Percentiles rank a stretch among this genome's conserved stretches.
phyloP scores from a whole-genome alignment of 345 rosid genomes.

The Citrus medica region DNA sequence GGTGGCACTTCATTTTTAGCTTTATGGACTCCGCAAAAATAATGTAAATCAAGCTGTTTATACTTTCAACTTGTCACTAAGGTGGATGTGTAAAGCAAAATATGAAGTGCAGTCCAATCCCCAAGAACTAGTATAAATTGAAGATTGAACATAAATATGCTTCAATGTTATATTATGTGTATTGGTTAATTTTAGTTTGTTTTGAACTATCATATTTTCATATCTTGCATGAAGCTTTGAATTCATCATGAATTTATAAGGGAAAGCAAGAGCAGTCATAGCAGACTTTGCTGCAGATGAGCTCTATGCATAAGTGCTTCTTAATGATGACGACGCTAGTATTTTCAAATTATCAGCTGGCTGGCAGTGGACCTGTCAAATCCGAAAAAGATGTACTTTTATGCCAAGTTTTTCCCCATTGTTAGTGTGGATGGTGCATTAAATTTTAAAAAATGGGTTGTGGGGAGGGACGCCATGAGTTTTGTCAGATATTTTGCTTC shows the following conservation, averaged over 20 bases:
- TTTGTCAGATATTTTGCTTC: not conserved
- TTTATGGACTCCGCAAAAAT: not conserved
- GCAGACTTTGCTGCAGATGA: not conserved
- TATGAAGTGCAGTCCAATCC: slow-evolving; percentile 14
- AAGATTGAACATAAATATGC: not conserved
- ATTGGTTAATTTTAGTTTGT: not conserved
- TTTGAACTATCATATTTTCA: not conserved
- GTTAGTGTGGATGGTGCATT: too few species aligned
- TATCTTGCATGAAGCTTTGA: not conserved
- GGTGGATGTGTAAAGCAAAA: slow-evolving; percentile 19
- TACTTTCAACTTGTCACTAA: not conserved
- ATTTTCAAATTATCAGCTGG: not conserved
- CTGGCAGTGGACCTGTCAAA: not conserved
- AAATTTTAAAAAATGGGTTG: too few species aligned
- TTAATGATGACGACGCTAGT: not conserved
- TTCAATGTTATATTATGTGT: not conserved
- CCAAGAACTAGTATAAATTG: not conserved
- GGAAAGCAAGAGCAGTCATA: not conserved
- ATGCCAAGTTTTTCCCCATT: not conserved
- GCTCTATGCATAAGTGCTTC: not conserved
- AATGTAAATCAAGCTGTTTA: slow-evolving; percentile 15
- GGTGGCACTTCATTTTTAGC: slow-evolving; percentile 24
- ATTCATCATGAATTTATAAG: not conserved
- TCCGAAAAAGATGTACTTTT: not conserved
- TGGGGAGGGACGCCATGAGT: not conserved